Base-by-base conservation (phyloP, 331 rosid species). In the Ulmus americana region DNA sequence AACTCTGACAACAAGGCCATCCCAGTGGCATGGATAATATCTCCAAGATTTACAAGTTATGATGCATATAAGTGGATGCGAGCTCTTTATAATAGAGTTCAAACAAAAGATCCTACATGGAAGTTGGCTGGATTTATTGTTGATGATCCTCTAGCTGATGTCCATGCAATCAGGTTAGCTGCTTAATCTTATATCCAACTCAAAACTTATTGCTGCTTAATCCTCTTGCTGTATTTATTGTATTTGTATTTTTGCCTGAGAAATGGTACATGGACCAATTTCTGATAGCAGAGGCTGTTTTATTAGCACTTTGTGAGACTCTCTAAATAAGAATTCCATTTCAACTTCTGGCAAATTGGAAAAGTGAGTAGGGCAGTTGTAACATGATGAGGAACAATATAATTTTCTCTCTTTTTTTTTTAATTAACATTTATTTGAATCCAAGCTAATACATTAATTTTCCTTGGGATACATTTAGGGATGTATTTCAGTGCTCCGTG, bases 51-150 rank as follows among this genome's bases (percentile, higher is more conserved):
- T 82, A 72, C 88, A 46, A 74, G 82, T 66, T 81, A 62, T 44
- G 84, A 92, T 72, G 61, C 85, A 35, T 80, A 92, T 76, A 84
- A 88, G 70, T 92, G 98, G 98, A 86, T 92, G 98, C 85, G 96
- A 70, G 96, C 90, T 63, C 95, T 89, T 61, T 81, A 77, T 77
- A 85, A 81, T 64, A 87, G 91, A 87, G 91, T 86, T 77, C 84
- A 67, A 63, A 79, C 84, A 7, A 92, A 89, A 83, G 97, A 92
- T 79, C 95, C 91, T 62, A 8, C 75, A 0, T 92, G 96, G 96
- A 85, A 68, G 78, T 79, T 86, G 74, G 97, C 97, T 65, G 97
- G 97, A 46, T 92, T 86, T 80, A 74, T 92, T 45, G 77, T 92
- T 67, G 98, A 92, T 68, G 97, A 89, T 77, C 97, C 95, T 59